Evolutionary conservation across 768 basidiomycete species (phyloP), one percentile per base, ranked within the genome.

Genomic region (Leccinum subtestaceum): DNA sequence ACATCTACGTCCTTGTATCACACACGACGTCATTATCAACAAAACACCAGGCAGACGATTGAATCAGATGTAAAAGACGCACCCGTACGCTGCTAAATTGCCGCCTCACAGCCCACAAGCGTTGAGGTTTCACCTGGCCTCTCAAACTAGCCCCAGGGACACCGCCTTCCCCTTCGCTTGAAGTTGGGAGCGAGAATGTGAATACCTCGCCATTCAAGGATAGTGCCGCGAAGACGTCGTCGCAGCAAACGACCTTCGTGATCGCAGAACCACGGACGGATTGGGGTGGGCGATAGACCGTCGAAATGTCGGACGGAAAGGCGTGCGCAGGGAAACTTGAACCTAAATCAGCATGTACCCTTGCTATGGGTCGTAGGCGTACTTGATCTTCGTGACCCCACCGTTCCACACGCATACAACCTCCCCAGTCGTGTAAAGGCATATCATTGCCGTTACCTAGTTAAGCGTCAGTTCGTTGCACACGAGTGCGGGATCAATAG

Each of bases 131-230:
- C 54, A 63, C 66, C 23, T 67, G 74, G 17, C 74, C 75, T 61
- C 73, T 71, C 60, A 51, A 65, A 25, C 66, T 32, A 3, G 48
- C 52, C 4, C 56, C 54, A 15, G 60, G 4, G 13, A 47, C 49
- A 6, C 60, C 29, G 9, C 59, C 68, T 34, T 68, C 68, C 19
- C 67, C 64, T 23, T 77, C 75, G 17, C 71, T 56, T 40, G 78
- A 70, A 10, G 70, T 63, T 0, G 78, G 77, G 1, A 83, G 72
- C 3, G 80, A 76, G 67, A 95, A 97, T 0, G 87, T 90, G 70
- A 93, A 98, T 2, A 98, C 83, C 70, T 98, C 96, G n/a, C 96
- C 96, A 52, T 87, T 87, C 1, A 81, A 83, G 0, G 91, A 89
- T 4, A 98, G 76, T 0, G 93, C 91, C 0, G 90, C 94, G 63